These are phyloP conservation scores for Neurospora sp. DNA, from an alignment of 495 filamentous ascomycete species.

Conservation along the genomic window DNA sequence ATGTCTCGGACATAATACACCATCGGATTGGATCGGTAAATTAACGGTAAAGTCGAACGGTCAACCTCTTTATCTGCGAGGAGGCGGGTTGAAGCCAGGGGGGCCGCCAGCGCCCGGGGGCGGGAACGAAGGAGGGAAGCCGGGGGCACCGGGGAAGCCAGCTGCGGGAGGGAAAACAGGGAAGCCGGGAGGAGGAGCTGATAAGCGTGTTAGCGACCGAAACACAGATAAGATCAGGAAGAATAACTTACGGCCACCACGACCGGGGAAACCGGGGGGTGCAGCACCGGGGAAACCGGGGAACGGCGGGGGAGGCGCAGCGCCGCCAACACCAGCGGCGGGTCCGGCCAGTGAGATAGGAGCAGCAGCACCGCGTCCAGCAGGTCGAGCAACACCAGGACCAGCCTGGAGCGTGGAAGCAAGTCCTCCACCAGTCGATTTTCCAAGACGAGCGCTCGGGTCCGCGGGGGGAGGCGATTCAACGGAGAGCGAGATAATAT, in stretches of 20 bases:
- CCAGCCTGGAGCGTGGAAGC: conserved; percentile 65
- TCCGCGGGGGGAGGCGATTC: conserved; percentile 96
- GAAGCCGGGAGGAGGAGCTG: conserved; percentile 57
- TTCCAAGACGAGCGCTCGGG: conserved; percentile 79
- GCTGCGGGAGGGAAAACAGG: conserved; percentile 36
- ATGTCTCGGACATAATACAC: neutral
- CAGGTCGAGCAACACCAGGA: conserved; percentile 83
- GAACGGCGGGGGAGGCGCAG: conserved; percentile 55
- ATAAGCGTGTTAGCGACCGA: conserved; percentile 1
- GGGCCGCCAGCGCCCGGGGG: conserved; percentile 37
- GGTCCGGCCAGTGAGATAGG: conserved; percentile 81
- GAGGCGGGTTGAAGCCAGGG: conserved; percentile 58
- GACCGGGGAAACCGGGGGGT: conserved; percentile 66
- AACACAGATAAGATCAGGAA: neutral
- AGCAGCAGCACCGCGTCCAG: conserved; percentile 67
- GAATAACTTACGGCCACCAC: conserved; percentile 58
- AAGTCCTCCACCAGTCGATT: conserved; percentile 58
- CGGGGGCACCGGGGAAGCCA: conserved; percentile 42
- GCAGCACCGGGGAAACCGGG: conserved; percentile 55
- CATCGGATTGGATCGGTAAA: conserved; percentile 5
- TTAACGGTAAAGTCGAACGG: conserved; percentile 11
- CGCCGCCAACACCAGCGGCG: conserved; percentile 78
- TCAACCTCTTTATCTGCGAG: conserved; percentile 47
- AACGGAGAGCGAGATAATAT: conserved; percentile 89
- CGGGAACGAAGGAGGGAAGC: conserved; percentile 41